Base-by-base conservation (phyloP, 352 stramenopile genomes). In the Phytophthora fragariae region DNA sequence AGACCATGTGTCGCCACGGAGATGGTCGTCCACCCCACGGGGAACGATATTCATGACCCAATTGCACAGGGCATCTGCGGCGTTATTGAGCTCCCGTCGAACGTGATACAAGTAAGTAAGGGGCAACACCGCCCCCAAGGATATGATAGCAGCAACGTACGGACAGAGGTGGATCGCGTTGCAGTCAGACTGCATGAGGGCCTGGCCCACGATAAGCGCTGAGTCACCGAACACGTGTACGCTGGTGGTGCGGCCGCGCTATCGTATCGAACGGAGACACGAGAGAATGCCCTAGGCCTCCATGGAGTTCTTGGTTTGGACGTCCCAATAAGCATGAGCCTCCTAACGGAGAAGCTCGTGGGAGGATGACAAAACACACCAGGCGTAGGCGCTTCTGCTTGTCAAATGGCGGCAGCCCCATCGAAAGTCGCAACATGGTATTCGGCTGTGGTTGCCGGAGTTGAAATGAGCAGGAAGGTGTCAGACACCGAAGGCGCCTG, bases 281-380 rank as follows among this genome's bases (percentile, higher is more conserved):
- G 19, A 12, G 2, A 78, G 50, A 3, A 78, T 47, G 46, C 57
- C 75, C 14, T 72, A 33, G 17, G 70, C 70, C 49, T 82, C 71
- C 70, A 76, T 82, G 12, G n/a, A 50, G 39, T 75, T 76, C 14
- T 75, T 79, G 1, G 70, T 75, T 0, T 65, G 63, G 0, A 29
- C 15, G 11, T 15, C 27, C 2, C 9, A 9, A 39, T 73, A 80
- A 1, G 54, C 10, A 24, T 8, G 3, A 0, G 46, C 58, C 5
- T 54, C 17, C 70, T 70, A 73, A 21, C 67, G 65, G 2, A 76
- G 7, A 1, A 72, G 15, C 0, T 9, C 0, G n/a, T 55, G 14
- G 2, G 1, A 8, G 0, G 11, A 19, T 0, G 46, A 35, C 74
- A 61, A 81, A 0, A 78, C 62, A 19, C 57, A 81, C 55, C 74